Conservation (phyloP, 768 basidiomycete species). For the Phaeotremella fagi region DNA sequence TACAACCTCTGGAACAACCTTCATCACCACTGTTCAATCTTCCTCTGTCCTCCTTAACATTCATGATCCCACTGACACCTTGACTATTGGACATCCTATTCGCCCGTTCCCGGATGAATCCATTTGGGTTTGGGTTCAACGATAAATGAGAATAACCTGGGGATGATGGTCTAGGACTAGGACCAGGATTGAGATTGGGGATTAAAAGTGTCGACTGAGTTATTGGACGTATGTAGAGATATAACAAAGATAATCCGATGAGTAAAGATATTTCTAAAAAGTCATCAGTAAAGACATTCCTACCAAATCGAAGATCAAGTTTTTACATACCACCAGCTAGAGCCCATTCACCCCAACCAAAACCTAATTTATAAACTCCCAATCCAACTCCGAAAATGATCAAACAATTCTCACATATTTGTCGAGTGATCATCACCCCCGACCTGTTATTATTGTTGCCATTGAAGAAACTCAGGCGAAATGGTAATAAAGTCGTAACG, state of each 20-base stretch:
- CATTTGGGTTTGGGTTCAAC: background rate
- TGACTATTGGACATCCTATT: constrained; percentile 1
- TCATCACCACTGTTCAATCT: constrained; percentile 8
- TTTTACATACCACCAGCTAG: constrained; percentile 39
- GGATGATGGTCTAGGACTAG: background rate
- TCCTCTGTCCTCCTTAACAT: background rate
- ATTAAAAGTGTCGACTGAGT: constrained; percentile 2
- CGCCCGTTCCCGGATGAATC: constrained; percentile 6
- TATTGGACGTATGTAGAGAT: constrained; percentile 1
- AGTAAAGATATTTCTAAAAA: constrained; percentile 29
- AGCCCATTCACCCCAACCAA: constrained; percentile 31
- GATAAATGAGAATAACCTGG: constrained; percentile 15
- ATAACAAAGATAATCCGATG: constrained; percentile 29
- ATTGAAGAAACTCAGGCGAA: too few relatives aligned
- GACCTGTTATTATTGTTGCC: too few relatives aligned
- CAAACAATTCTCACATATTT: constrained; percentile 32
- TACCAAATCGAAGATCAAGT: background rate
- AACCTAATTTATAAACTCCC: constrained; percentile 26
- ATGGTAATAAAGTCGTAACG: too few relatives aligned
- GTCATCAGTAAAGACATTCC: background rate
- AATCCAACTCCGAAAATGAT: constrained; percentile 22
- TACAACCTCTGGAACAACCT: constrained; percentile 27
- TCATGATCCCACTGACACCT: constrained; percentile 1
- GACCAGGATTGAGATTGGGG: constrained; percentile 4
- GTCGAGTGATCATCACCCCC: constrained; percentile 30